Conservation (phyloP, 1,284 basidiomycete genomes). For the Gymnopus androsaceus region DNA sequence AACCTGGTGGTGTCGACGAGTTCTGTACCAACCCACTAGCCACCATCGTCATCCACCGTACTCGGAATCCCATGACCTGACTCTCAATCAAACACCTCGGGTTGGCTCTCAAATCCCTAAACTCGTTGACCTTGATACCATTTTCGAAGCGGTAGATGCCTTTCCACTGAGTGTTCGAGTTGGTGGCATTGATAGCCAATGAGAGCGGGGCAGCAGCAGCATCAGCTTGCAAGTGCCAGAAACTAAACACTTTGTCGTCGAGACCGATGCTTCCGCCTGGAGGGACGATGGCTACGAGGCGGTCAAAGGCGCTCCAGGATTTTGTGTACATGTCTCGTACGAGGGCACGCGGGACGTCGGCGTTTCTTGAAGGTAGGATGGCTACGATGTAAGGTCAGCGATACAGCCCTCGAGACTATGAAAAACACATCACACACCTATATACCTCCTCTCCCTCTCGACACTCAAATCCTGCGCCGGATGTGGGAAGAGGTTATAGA, state of each 20-base stretch:
- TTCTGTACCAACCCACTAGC: constrained; percentile 54
- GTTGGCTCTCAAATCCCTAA: constrained; percentile 81
- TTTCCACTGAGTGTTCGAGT: no score
- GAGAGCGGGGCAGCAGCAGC: no score
- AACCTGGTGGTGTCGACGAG: constrained; percentile 12
- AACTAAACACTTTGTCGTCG: constrained; percentile 85
- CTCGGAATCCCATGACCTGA: constrained; percentile 75
- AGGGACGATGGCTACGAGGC: constrained; percentile 81
- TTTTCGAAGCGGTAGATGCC: constrained; percentile 86
- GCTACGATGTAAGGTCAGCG: constrained; percentile 59
- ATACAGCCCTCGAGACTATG: no score
- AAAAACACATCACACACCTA: no score
- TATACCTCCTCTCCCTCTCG: no score
- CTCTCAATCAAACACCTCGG: constrained; percentile 80
- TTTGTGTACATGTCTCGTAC: constrained; percentile 88
- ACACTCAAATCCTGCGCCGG: constrained; percentile 67
- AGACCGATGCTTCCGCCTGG: constrained; percentile 85
- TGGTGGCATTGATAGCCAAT: constrained; percentile 71
- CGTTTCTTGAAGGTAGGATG: constrained; percentile 53
- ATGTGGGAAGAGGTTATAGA: constrained; percentile 73
- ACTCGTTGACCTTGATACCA: constrained; percentile 81
- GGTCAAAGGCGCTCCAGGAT: constrained; percentile 85
- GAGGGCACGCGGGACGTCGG: constrained; percentile 79
- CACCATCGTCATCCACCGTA: constrained; percentile 74
- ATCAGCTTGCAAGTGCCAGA: constrained; percentile 82